These are phyloP conservation scores for Saturnispora diversa DNA, from an alignment of 805 yeast genomes.

Conservation along the genomic window DNA sequence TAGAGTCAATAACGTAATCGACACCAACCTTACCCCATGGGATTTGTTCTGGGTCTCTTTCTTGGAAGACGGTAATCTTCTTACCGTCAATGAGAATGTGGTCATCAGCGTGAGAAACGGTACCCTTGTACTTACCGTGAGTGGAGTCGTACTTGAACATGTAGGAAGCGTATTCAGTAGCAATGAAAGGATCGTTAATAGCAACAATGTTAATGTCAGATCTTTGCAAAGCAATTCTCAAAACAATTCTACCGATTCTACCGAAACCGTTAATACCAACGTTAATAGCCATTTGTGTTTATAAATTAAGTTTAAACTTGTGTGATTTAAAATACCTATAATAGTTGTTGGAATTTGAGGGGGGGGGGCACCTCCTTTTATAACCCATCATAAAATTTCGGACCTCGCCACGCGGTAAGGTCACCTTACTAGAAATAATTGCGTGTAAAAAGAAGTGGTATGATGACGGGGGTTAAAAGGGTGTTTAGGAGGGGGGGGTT, in stretches of 20 bases:
- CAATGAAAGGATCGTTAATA: slow-evolving; percentile 86
- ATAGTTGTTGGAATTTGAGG: neutral
- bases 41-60: slow-evolving; percentile 75
- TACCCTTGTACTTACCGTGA: slow-evolving; percentile 79
- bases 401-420: slow-evolving; percentile 9
- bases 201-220: slow-evolving; percentile 76
- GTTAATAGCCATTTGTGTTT: slow-evolving; percentile 45
- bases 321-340: neutral
- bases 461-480: too few species aligned
- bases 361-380: neutral
- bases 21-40: slow-evolving; percentile 86
- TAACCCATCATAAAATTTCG: neutral
- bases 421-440: slow-evolving; percentile 3
- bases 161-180: slow-evolving; percentile 86
- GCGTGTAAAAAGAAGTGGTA: too few species aligned
- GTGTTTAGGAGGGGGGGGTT: too few species aligned
- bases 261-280: slow-evolving; percentile 95
- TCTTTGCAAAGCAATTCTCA: slow-evolving; percentile 72
- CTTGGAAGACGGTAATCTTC: slow-evolving; percentile 61
- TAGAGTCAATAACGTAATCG: slow-evolving; percentile 84
- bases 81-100: slow-evolving; percentile 61
- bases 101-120: slow-evolving; percentile 50
- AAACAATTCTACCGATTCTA: slow-evolving; percentile 84
- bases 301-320: slow-evolving; percentile 3
- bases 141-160: slow-evolving; percentile 95